Percentiles rank a stretch among this genome's conserved stretches.
Evolutionary conservation across 345 rosid genomes (phyloP).

Genomic region (Acer campestre): DNA sequence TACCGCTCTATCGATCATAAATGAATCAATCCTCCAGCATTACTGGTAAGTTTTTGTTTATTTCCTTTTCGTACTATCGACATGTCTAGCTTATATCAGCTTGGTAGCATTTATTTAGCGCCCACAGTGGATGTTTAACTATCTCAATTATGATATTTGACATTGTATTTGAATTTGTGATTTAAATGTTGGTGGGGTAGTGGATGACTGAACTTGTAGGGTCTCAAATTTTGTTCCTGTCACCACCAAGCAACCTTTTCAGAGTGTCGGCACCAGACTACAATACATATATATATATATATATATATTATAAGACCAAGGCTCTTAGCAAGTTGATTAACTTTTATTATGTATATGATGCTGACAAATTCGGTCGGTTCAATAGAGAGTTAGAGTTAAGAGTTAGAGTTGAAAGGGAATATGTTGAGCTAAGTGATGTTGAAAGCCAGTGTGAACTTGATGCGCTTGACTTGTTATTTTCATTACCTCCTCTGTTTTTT

Average conservation of each 20-base stretch:
- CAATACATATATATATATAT: background rate
- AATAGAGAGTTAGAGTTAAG: background rate
- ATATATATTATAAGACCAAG: background rate
- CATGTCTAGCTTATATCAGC: background rate
- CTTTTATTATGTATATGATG: background rate
- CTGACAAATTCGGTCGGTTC: conserved; percentile 18
- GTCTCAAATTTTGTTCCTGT: conserved; percentile 11
- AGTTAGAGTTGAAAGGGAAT: background rate
- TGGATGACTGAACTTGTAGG: background rate
- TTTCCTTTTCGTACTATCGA: background rate
- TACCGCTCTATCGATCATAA: conserved; percentile 1
- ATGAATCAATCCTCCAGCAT: background rate
- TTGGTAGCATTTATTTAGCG: background rate
- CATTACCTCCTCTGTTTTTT: conserved; percentile 1
- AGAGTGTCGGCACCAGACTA: conserved; percentile 26
- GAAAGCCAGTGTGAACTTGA: conserved; percentile 10
- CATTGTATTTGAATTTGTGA: background rate
- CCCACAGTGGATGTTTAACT: background rate
- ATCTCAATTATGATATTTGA: background rate
- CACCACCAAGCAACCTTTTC: conserved; percentile 17
- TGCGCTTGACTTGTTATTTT: conserved; percentile 17
- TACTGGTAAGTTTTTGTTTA: background rate
- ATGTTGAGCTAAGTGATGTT: background rate
- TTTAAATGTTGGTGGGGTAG: background rate
- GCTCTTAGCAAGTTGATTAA: background rate